Conservation (phyloP, 345 rosid genomes). For the Aquilaria malaccensis region DNA sequence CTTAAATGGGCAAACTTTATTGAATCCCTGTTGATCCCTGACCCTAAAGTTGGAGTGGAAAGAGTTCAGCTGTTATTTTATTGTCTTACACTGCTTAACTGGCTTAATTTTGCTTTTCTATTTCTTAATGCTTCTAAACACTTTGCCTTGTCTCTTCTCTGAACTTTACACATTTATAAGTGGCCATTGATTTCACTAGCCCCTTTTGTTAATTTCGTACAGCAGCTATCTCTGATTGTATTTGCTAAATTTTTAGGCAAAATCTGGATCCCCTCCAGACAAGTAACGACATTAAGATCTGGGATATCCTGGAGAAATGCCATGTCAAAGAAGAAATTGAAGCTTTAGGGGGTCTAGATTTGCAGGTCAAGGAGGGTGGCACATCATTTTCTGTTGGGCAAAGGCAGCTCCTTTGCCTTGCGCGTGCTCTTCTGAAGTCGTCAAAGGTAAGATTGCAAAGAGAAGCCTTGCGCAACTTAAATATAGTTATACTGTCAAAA, state of each 20-base stretch:
- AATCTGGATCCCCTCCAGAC: conserved; percentile 69
- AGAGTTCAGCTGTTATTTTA: no score
- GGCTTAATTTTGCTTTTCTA: not conserved
- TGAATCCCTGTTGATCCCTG: no score
- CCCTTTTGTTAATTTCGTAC: no score
- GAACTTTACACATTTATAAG: not conserved
- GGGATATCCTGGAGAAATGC: conserved; percentile 68
- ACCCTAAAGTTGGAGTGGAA: no score
- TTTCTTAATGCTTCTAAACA: not conserved
- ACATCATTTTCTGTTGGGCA: conserved; percentile 77
- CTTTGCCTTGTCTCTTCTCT: no score
- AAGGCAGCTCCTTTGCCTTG: conserved; percentile 90
- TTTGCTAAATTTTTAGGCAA: conserved; percentile 36
- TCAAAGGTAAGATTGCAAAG: conserved; percentile 44
- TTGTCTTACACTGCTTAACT: not conserved
- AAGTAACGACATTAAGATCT: conserved; percentile 50
- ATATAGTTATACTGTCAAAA: no score
- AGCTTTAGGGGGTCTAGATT: conserved; percentile 68
- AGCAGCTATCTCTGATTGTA: not conserved
- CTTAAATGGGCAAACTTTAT: no score
- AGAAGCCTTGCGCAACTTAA: not conserved
- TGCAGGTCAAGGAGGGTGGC: conserved; percentile 56
- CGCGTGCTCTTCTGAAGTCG: conserved; percentile 83
- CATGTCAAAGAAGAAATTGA: conserved; percentile 78
- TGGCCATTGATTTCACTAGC: not conserved